These are phyloP conservation scores for Cornus kousa DNA, from an alignment of 148 eudicot species.

Conservation along the genomic window DNA sequence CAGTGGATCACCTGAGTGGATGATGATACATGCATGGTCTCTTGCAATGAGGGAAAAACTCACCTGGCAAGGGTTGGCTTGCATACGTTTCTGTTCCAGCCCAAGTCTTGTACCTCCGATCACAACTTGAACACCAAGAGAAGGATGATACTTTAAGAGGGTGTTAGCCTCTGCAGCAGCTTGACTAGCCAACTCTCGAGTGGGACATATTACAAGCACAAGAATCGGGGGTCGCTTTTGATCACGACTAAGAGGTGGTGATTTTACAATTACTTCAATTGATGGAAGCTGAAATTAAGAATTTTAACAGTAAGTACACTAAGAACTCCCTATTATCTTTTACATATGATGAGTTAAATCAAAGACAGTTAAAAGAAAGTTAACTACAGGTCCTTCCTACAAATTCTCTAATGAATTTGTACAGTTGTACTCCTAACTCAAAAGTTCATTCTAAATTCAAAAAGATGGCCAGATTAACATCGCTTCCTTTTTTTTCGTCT, in stretches of 20 bases:
- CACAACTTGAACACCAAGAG: slow-evolving; percentile 93
- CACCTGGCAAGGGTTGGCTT: slow-evolving; percentile 93
- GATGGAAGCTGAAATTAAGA: slow-evolving; percentile 82
- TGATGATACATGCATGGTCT: background rate
- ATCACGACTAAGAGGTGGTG: slow-evolving; percentile 61
- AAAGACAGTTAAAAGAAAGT: background rate
- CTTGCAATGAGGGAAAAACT: slow-evolving; percentile 12
- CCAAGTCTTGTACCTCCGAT: slow-evolving; percentile 92
- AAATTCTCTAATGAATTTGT: background rate
- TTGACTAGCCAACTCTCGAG: slow-evolving; percentile 95
- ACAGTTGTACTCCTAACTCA: no score
- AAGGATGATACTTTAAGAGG: slow-evolving; percentile 84
- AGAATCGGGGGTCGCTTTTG: slow-evolving; percentile 74
- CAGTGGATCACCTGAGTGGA: background rate
- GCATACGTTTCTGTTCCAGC: slow-evolving; percentile 83
- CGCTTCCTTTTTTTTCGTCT: background rate
- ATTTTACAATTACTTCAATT: slow-evolving; percentile 68
- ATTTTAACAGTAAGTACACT: background rate
- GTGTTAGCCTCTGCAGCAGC: slow-evolving; percentile 89
- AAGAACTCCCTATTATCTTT: background rate
- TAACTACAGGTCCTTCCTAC: background rate
- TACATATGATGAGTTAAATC: slow-evolving; percentile 2
- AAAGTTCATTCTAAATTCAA: background rate
- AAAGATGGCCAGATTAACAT: background rate
- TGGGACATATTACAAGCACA: slow-evolving; percentile 95